A percentile compares a stretch with the other conserved stretches of the same genome.
Evolutionary conservation across 176 grass and related monocot species (phyloP).

Genomic region (Cocos nucifera): DNA sequence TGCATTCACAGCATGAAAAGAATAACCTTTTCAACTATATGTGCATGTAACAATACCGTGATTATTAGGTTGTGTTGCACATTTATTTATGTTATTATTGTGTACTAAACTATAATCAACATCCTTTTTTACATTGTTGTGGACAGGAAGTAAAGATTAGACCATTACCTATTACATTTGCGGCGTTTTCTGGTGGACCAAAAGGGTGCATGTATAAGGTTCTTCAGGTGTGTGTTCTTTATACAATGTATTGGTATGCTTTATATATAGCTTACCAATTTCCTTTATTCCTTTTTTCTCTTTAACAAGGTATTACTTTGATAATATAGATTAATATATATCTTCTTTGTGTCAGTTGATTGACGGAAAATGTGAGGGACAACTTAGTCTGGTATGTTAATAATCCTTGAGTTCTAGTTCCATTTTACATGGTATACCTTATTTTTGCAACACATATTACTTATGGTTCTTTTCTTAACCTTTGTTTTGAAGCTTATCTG

Average conservation of each 20-base stretch:
- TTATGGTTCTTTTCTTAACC: no score
- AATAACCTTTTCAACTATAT: no score
- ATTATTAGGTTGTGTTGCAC: not conserved
- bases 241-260: not conserved
- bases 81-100: not conserved
- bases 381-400: slow-evolving; percentile 44
- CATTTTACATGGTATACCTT: not conserved
- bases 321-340: slow-evolving; percentile 8
- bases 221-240: slow-evolving; percentile 55
- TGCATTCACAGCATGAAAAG: no score
- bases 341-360: slow-evolving; percentile 46
- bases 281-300: slow-evolving; percentile 10
- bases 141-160: slow-evolving; percentile 64
- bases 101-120: not conserved
- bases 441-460: no score
- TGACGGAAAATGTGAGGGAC: slow-evolving; percentile 30
- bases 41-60: no score
- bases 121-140: not conserved
- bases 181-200: slow-evolving; percentile 76
- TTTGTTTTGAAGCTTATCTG: no score
- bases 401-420: slow-evolving; percentile 6
- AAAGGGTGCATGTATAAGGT: slow-evolving; percentile 97
- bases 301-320: not conserved
- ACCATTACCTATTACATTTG: slow-evolving; percentile 59
- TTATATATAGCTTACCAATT: not conserved